Percentiles rank a stretch among this genome's conserved stretches.
Evolutionary conservation across 106 monocot genomes (phyloP).

Genomic region (Allium fistulosum): DNA sequence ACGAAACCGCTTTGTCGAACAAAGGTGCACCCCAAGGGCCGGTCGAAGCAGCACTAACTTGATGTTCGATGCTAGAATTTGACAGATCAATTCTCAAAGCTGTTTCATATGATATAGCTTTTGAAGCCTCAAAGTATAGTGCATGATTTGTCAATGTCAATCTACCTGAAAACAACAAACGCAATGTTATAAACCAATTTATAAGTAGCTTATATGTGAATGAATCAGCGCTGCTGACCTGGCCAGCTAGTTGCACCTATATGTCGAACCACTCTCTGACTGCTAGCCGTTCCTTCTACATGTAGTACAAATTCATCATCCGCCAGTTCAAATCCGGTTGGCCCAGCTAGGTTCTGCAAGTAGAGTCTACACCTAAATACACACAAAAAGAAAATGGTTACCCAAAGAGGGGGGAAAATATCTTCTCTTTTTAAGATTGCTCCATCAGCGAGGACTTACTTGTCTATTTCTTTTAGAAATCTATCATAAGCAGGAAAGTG

Average conservation of each 20-base stretch:
- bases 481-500: conserved; percentile 88
- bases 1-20: conserved; percentile 71
- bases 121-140: conserved; percentile 89
- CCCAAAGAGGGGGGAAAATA: neutral
- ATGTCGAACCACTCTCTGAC: conserved; percentile 77
- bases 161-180: conserved; percentile 35
- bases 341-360: conserved; percentile 49
- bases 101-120: conserved; percentile 64
- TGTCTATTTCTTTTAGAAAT: conserved; percentile 75
- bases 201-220: neutral
- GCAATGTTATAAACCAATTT: neutral
- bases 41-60: conserved; percentile 60
- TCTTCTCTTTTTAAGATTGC: no score
- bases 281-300: conserved; percentile 68
- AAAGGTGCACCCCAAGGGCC: conserved; percentile 91
- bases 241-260: conserved; percentile 80
- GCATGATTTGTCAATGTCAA: conserved; percentile 80
- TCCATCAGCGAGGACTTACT: conserved; percentile 20
- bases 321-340: conserved; percentile 55
- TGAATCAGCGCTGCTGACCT: conserved; percentile 27
- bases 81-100: conserved; percentile 70
- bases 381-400: neutral
- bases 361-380: conserved; percentile 37
- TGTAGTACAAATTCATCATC: conserved; percentile 85
- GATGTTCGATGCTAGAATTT: conserved; percentile 32